These are phyloP conservation scores for Chalciporus piperatus DNA, from an alignment of 768 basidiomycete genomes.

Conservation along the genomic window DNA sequence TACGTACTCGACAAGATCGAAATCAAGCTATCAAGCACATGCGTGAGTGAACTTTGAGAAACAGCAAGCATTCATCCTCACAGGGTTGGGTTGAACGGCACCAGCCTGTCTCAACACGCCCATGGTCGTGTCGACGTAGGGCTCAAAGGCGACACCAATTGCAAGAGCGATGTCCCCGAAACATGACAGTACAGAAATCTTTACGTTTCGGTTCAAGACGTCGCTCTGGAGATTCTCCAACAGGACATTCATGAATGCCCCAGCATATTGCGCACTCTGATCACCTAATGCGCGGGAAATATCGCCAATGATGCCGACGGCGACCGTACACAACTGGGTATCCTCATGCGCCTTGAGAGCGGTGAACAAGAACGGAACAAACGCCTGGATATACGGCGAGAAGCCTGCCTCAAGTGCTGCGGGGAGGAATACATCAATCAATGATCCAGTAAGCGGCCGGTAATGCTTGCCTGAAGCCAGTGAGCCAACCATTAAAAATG, in stretches of 20 bases:
- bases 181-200: slow-evolving; percentile 92
- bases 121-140: slow-evolving; percentile 90
- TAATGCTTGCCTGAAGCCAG: slow-evolving; percentile 61
- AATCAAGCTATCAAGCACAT: slow-evolving; percentile 57
- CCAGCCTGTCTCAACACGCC: slow-evolving; percentile 89
- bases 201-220: slow-evolving; percentile 88
- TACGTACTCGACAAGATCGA: slow-evolving; percentile 91
- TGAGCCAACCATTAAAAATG: slow-evolving; percentile 90
- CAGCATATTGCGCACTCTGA: slow-evolving; percentile 76
- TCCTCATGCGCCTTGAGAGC: slow-evolving; percentile 94
- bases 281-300: slow-evolving; percentile 93
- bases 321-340: slow-evolving; percentile 92
- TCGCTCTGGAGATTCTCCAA: slow-evolving; percentile 90
- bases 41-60: neutral
- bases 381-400: slow-evolving; percentile 78
- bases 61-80: slow-evolving; percentile 35
- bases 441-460: neutral
- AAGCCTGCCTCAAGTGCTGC: slow-evolving; percentile 76
- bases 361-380: slow-evolving; percentile 82
- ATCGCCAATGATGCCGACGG: slow-evolving; percentile 94
- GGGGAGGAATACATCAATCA: slow-evolving; percentile 3
- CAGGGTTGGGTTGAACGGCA: slow-evolving; percentile 80
- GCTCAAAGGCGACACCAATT: slow-evolving; percentile 81
- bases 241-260: slow-evolving; percentile 88
- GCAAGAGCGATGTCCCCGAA: slow-evolving; percentile 97